Conservation (phyloP, 805 yeast genomes). For the Saturnispora sekii region DNA sequence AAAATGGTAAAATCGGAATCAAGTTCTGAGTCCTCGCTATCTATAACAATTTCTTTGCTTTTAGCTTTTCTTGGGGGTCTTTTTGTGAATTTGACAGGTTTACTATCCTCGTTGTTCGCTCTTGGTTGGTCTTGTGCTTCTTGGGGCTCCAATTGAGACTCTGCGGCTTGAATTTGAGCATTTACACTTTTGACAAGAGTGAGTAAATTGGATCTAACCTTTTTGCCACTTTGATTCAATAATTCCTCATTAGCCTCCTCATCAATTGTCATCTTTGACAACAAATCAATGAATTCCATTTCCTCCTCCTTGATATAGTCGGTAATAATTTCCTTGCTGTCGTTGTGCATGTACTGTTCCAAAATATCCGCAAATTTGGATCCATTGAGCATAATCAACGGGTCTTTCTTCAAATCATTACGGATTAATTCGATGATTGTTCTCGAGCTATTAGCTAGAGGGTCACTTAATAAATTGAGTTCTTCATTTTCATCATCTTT, state of each 20-base stretch:
- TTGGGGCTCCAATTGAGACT: not conserved
- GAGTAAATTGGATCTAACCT: conserved; percentile 23
- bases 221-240: conserved; percentile 10
- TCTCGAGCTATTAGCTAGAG: conserved; percentile 17
- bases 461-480: conserved; percentile 10
- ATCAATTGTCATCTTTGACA: conserved; percentile 34
- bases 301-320: conserved; percentile 53
- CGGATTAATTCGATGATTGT: conserved; percentile 44
- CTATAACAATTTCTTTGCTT: not conserved
- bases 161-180: conserved; percentile 13
- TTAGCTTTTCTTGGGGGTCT: not conserved
- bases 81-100: not conserved
- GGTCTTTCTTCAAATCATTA: conserved; percentile 50
- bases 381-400: conserved; percentile 63
- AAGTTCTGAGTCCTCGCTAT: not conserved
- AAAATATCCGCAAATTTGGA: conserved; percentile 59
- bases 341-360: conserved; percentile 1
- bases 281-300: conserved; percentile 38
- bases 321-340: conserved; percentile 1
- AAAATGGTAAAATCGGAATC: not conserved
- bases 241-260: conserved; percentile 15
- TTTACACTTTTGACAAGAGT: conserved; percentile 23
- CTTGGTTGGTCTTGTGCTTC: too few relatives aligned
- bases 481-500: conserved; percentile 8
- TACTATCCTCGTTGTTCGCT: not conserved